These are phyloP conservation scores for Candida pseudoviswanathii DNA, from an alignment of 1,139 yeast species.

Conservation along the genomic window DNA sequence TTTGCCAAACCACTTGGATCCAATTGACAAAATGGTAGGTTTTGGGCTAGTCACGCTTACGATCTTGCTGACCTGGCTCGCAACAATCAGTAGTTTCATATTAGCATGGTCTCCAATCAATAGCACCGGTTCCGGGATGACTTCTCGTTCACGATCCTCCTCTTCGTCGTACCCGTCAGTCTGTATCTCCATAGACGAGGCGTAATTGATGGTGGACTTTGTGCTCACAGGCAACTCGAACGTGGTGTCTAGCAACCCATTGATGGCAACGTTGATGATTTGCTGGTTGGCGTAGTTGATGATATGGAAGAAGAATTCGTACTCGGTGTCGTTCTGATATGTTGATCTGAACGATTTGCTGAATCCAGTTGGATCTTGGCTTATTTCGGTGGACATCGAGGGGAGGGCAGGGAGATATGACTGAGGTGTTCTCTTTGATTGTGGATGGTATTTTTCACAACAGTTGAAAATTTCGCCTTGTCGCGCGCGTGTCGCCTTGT, in stretches of 20 bases:
- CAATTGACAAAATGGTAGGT: conserved; percentile 39
- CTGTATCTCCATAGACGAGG: conserved; percentile 18
- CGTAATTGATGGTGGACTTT: conserved; percentile 28
- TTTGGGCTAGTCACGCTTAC: conserved; percentile 30
- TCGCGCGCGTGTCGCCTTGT: no score
- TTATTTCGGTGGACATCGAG: conserved; percentile 11
- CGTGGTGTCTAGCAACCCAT: conserved; percentile 46
- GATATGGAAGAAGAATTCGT: conserved; percentile 35
- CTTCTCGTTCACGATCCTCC: conserved; percentile 16
- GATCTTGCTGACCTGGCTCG: conserved; percentile 46
- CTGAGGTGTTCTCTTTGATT: no score
- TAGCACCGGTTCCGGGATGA: conserved; percentile 37
- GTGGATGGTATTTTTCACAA: no score
- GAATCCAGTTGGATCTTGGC: conserved; percentile 24
- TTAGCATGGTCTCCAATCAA: conserved; percentile 45
- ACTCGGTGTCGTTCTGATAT: conserved; percentile 19
- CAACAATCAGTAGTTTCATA: conserved; percentile 43
- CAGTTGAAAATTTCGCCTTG: no score
- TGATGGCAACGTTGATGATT: conserved; percentile 36
- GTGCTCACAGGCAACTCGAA: conserved; percentile 44
- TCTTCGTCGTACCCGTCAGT: conserved; percentile 6
- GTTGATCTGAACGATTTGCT: conserved; percentile 19
- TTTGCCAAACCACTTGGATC: conserved; percentile 47
- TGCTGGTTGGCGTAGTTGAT: conserved; percentile 38
- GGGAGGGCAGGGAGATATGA: not conserved